These are phyloP conservation scores for Teunomyces cretensis DNA, from an alignment of 805 yeast species.

Conservation along the genomic window DNA sequence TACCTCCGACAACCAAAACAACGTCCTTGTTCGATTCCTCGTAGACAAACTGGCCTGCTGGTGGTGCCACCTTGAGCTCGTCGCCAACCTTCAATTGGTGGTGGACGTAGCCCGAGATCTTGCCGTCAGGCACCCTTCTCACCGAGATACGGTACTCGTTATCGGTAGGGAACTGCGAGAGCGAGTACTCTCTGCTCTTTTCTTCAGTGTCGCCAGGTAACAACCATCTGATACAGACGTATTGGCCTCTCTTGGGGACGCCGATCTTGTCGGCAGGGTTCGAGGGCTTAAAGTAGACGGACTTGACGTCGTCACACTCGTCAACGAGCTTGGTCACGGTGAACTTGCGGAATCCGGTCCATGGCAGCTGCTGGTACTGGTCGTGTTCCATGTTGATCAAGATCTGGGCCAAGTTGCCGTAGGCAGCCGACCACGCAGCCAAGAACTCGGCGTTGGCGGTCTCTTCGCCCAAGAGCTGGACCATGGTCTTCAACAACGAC, in stretches of 20 bases:
- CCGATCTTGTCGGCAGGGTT: slow-evolving; percentile 36
- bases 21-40: slow-evolving; percentile 24
- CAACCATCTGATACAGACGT: slow-evolving; percentile 34
- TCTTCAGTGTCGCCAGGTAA: slow-evolving; percentile 38
- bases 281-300: slow-evolving; percentile 44
- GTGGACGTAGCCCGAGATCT: slow-evolving; percentile 52
- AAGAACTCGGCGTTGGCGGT: slow-evolving; percentile 60
- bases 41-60: slow-evolving; percentile 53
- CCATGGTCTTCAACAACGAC: slow-evolving; percentile 54
- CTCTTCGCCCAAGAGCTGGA: slow-evolving; percentile 51
- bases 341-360: slow-evolving; percentile 62
- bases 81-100: slow-evolving; percentile 48
- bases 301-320: slow-evolving; percentile 49
- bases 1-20: slow-evolving; percentile 57
- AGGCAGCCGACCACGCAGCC: slow-evolving; percentile 67
- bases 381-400: slow-evolving; percentile 55
- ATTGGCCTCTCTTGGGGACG: slow-evolving; percentile 47
- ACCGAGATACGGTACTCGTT: slow-evolving; percentile 60
- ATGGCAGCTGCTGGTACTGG: slow-evolving; percentile 42
- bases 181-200: slow-evolving; percentile 59
- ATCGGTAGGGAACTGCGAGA: slow-evolving; percentile 39
- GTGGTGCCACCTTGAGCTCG: slow-evolving; percentile 51
- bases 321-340: slow-evolving; percentile 38
- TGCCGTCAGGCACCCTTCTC: slow-evolving; percentile 47
- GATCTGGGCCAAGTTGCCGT: slow-evolving; percentile 59